A percentile compares a stretch with the other conserved stretches of the same genome.
These are phyloP conservation scores for Thalassiosira hispida DNA, from an alignment of 352 stramenopile genomes.

Conservation along the genomic window DNA sequence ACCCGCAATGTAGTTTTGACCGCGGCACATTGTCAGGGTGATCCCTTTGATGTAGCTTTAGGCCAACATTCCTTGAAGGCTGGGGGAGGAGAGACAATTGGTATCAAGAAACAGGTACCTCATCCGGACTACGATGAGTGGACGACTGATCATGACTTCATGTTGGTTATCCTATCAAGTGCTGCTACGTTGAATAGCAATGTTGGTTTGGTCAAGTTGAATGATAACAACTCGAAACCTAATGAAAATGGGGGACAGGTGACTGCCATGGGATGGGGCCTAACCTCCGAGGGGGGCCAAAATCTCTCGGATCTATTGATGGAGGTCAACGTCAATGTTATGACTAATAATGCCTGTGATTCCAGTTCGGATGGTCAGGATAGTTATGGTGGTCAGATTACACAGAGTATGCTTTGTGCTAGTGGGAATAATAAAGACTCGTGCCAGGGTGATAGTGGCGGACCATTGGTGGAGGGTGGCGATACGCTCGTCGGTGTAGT, in stretches of 20 bases:
- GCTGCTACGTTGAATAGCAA: constrained; percentile 6
- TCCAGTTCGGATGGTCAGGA: constrained; percentile 12
- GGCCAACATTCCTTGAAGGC: constrained; percentile 35
- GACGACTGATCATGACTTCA: constrained; percentile 58
- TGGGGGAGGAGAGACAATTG: constrained; percentile 17
- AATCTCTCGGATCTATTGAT: constrained; percentile 52
- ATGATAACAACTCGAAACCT: background rate
- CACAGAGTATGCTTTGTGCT: constrained; percentile 65
- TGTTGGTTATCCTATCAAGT: constrained; percentile 39
- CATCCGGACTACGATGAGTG: constrained; percentile 56
- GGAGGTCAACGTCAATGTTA: constrained; percentile 51
- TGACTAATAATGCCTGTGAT: constrained; percentile 63
- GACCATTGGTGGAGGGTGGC: constrained; percentile 37
- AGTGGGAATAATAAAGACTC: constrained; percentile 43
- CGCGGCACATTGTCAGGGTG: constrained; percentile 48
- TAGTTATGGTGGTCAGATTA: constrained; percentile 60
- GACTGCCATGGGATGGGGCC: constrained; percentile 64
- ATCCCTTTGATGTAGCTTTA: constrained; percentile 30
- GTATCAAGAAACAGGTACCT: constrained; percentile 12
- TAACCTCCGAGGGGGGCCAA: too few relatives aligned
- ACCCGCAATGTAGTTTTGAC: constrained; percentile 33
- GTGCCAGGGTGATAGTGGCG: constrained; percentile 53
- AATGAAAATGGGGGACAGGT: constrained; percentile 11
- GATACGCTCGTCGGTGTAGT: constrained; percentile 60
- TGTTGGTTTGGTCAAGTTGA: constrained; percentile 35